Evolutionary conservation across 768 basidiomycete genomes (phyloP).

Genomic region (Termitomyces sp.): DNA sequence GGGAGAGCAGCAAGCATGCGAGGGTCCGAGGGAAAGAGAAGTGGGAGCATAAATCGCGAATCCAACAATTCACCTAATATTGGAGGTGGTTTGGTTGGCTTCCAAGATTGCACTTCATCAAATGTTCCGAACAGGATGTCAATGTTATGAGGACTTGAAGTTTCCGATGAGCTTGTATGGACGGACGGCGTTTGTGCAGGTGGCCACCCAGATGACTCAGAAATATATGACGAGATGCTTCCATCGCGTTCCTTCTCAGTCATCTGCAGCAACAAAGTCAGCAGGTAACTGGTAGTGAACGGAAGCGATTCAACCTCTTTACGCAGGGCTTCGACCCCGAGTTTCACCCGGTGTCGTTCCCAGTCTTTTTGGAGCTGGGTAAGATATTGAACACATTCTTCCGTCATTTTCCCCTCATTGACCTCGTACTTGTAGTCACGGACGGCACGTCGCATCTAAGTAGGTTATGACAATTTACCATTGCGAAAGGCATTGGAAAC

Average conservation of each 20-base stretch:
- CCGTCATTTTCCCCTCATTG: constrained; percentile 86
- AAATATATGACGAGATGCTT: constrained; percentile 42
- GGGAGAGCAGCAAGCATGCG: constrained; percentile 71
- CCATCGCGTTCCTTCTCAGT: constrained; percentile 63
- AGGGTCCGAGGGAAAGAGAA: constrained; percentile 78
- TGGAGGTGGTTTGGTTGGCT: constrained; percentile 72
- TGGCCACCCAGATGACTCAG: constrained; percentile 32
- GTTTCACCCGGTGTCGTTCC: constrained; percentile 86
- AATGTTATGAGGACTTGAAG: constrained; percentile 47
- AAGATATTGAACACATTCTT: constrained; percentile 93
- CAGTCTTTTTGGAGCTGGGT: constrained; percentile 96
- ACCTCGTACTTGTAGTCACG: constrained; percentile 94
- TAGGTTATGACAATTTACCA: constrained; percentile 4
- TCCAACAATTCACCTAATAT: constrained; percentile 89
- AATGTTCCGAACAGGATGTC: constrained; percentile 76
- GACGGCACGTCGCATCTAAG: constrained; percentile 83
- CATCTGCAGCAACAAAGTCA: constrained; percentile 40
- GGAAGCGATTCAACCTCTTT: constrained; percentile 55
- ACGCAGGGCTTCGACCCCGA: constrained; percentile 79
- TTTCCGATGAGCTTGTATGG: constrained; percentile 29
- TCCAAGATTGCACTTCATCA: constrained; percentile 66
- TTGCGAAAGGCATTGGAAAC: neutral
- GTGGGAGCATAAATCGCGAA: constrained; percentile 88
- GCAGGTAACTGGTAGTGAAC: neutral
- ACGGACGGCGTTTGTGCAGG: constrained; percentile 30